Conservation (phyloP, 192 early-diverging fungal species). For the Rhizophagus clarus region DNA sequence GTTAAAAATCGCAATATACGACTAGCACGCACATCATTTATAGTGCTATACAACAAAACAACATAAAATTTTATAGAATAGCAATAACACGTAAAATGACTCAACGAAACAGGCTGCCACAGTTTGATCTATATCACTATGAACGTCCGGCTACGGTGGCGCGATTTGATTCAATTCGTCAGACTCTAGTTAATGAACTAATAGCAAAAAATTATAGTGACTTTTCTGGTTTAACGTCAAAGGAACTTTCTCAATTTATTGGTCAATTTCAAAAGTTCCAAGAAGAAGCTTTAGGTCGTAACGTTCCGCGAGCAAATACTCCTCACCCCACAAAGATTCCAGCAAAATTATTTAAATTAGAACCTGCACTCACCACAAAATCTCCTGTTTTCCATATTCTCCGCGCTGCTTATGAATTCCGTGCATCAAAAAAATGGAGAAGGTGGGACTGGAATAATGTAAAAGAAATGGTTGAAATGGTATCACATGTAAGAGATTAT, state of each 20-base stretch:
- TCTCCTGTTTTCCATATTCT: constrained; percentile 49
- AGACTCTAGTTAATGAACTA: constrained; percentile 43
- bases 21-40: neutral
- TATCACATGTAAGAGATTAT: constrained; percentile 39
- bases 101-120: neutral
- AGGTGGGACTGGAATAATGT: constrained; percentile 48
- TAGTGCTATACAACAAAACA: neutral
- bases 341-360: constrained; percentile 47
- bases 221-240: constrained; percentile 34
- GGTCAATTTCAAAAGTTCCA: constrained; percentile 56
- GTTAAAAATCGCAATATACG: too few relatives aligned
- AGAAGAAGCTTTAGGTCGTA: constrained; percentile 49
- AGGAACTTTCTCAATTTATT: constrained; percentile 47
- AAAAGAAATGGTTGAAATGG: constrained; percentile 41
- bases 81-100: constrained; percentile 4
- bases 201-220: constrained; percentile 28
- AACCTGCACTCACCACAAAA: constrained; percentile 24
- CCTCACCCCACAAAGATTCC: constrained; percentile 45
- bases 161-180: constrained; percentile 45
- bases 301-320: neutral
- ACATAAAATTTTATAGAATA: neutral
- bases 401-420: constrained; percentile 46
- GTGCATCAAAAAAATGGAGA: constrained; percentile 41
- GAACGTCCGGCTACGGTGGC: constrained; percentile 41
- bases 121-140: constrained; percentile 42